Evolutionary conservation across 2,329 filamentous ascomycete species (phyloP), one percentile per base, ranked within the genome.

Genomic region (Sphaerulina vaccinii): DNA sequence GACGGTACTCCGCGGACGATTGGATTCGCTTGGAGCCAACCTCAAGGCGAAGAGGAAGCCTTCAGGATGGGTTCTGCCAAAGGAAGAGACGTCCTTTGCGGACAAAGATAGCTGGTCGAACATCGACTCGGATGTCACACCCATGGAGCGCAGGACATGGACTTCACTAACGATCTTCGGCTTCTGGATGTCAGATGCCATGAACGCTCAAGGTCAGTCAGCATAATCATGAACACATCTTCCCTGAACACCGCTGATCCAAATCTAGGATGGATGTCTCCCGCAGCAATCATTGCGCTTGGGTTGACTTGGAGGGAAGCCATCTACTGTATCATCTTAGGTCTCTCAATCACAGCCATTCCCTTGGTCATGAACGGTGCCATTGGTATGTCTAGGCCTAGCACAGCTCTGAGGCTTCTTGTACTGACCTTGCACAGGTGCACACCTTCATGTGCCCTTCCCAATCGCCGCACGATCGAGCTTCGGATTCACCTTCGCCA

Each of bases 401-500:
- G 16, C 2, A n/a, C 7, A 13, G 2, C 8, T 19, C 21, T 21
- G n/a, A 21, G 16, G 29, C 6, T 18, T 9, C 18, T 7, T 9
- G 15, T 33, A 32, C 23, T 48, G 18, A 48, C 18, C 7, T 6
- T 4, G 33, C 16, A n/a, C 18, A 48, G 44, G 44, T 16, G 70
- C 71, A 13, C 70, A 71, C 61, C 73, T 80, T 55, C 78, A 82
- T 61, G 71, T 77, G 3, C 78, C 79, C 0, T 83, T 82, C 59
- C 78, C 79, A 0, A 79, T 82, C 7, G 74, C 80, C 21, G 75
- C 76, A 0, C 75, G 80, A 41, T 77, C 79, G 2, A 75, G 73
- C 42, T 83, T 79, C 72, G 80, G 80, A 0, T 82, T 80, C 67
- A 80, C 75, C 72, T 78, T 79, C 47, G 78, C 75, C 19, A 79